Evolutionary conservation across 352 stramenopile genomes (phyloP).

Genomic region (Discostella stelligera): DNA sequence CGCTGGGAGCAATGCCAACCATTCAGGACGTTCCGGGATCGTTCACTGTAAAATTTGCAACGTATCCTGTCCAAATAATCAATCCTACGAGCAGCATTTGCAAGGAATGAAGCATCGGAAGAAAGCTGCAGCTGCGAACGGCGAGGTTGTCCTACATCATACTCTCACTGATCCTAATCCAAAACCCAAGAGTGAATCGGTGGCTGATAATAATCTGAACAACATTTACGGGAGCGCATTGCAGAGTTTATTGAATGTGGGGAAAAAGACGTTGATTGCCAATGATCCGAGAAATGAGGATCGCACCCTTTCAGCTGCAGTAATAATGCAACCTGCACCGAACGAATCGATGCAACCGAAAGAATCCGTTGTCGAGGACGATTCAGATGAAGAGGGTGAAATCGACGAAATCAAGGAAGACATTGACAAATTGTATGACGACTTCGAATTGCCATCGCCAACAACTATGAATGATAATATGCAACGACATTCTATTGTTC

Average conservation of each 20-base stretch:
- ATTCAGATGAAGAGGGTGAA: constrained; percentile 47
- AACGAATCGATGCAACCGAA: not conserved
- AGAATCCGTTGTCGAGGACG: constrained; percentile 4
- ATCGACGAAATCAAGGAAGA: constrained; percentile 50
- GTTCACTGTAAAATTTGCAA: constrained; percentile 19
- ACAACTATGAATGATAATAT: not conserved
- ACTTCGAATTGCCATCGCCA: constrained; percentile 27
- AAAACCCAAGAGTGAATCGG: not conserved
- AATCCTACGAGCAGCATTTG: constrained; percentile 21
- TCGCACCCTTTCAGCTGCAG: not conserved
- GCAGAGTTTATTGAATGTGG: not conserved
- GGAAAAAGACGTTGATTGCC: not conserved
- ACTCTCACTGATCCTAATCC: not conserved
- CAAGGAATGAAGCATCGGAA: constrained; percentile 4
- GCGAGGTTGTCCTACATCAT: not conserved
- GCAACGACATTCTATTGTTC: not conserved
- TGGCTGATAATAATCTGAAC: not conserved
- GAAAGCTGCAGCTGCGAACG: constrained; percentile 9
- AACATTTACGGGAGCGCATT: not conserved
- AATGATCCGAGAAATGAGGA: not conserved
- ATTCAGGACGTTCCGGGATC: not conserved
- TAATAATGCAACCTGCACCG: not conserved
- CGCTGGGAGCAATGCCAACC: not conserved
- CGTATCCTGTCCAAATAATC: constrained; percentile 11
- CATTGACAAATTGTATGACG: constrained; percentile 48